Base-by-base conservation (phyloP, 192 early-diverging fungal genomes). In the Entomortierella lignicola region DNA sequence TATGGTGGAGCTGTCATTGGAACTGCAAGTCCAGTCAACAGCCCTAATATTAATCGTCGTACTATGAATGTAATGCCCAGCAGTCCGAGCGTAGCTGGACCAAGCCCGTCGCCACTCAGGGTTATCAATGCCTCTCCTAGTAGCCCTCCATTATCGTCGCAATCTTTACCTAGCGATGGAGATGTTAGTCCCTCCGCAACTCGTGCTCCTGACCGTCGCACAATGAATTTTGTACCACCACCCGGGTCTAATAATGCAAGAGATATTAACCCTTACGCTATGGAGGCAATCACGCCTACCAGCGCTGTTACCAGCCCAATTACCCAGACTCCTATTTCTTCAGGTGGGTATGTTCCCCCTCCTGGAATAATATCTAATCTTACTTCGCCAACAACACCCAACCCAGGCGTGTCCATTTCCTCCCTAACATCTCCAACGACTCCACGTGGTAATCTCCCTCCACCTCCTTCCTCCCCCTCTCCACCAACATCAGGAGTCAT, bases 1-100 rank as follows among this genome's bases (percentile, higher is more conserved):
- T 79, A 70, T 55, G 75, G 75, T 13, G 67, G 68, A 21, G 67
- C 68, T 18, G 62, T 79, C 20, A 34, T 70, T 13, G 68, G 67
- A 15, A 69, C 55, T 20, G 60, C 60, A 4, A 69, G 50, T 58
- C 60, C 53, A 29, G n/a, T 60, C 2, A 65, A 31, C 48, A 51
- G 64, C 29, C 60, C 66, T 12, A 69, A 48, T 25, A 43, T 23
- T 6, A 69, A 66, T 25, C 34, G 75, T 8, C 48, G 75, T 21
- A 66, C 62, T 4, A 61, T 66, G 55, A 66, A 79, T 43, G 67
- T 59, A 25, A 55, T 61, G 23, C 75, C 68, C 5, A 31, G 55
- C 20, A 57, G 60, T 20, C 68, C 75, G 4, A 63, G 54, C 20
- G 31, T 21, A 7, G 50, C 42, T 21, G 63, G 25, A 30, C 15